Percentiles rank a stretch among this genome's conserved stretches.
These are phyloP conservation scores for Bisporella sp. DNA, from an alignment of 2,329 filamentous ascomycete species.

Conservation along the genomic window DNA sequence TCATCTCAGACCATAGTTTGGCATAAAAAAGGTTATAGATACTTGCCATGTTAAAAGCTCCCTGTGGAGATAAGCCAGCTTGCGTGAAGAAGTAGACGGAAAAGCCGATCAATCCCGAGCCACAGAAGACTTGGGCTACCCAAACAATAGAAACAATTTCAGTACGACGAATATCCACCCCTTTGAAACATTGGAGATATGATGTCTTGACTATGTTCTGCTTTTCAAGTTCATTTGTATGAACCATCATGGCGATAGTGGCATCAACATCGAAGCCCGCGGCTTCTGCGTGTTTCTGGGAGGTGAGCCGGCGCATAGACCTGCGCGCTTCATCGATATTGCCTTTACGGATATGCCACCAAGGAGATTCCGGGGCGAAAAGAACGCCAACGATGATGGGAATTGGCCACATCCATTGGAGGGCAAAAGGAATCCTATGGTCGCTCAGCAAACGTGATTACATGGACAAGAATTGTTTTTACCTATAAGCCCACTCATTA, in stretches of 20 bases:
- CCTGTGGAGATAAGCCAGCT: slow-evolving; percentile 44
- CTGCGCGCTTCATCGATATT: slow-evolving; percentile 12
- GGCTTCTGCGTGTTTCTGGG: background rate
- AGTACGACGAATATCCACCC: slow-evolving; percentile 40
- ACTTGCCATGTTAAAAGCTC: slow-evolving; percentile 49
- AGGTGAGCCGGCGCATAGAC: slow-evolving; percentile 12
- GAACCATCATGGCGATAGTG: slow-evolving; percentile 86
- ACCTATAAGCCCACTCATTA: slow-evolving; percentile 7
- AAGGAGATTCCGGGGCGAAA: slow-evolving; percentile 40
- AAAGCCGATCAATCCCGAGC: slow-evolving; percentile 59
- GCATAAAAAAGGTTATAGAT: too few relatives aligned
- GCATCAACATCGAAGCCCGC: slow-evolving; percentile 51
- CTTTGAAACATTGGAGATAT: slow-evolving; percentile 63
- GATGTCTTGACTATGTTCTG: slow-evolving; percentile 59
- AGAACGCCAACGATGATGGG: slow-evolving; percentile 36
- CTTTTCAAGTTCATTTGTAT: slow-evolving; percentile 76
- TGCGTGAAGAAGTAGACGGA: slow-evolving; percentile 57
- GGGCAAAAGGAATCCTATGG: slow-evolving; percentile 40
- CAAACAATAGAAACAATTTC: slow-evolving; percentile 51
- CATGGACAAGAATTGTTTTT: background rate
- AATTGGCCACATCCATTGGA: slow-evolving; percentile 44
- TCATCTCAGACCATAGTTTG: too few relatives aligned
- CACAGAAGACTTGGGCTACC: slow-evolving; percentile 53
- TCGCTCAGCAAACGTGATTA: slow-evolving; percentile 26
- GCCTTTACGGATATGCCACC: slow-evolving; percentile 22